Percentiles rank a stretch among this genome's conserved stretches.
These are phyloP conservation scores for Cladosporium cucumerinum DNA, from an alignment of 2,329 filamentous ascomycete genomes.

Conservation along the genomic window DNA sequence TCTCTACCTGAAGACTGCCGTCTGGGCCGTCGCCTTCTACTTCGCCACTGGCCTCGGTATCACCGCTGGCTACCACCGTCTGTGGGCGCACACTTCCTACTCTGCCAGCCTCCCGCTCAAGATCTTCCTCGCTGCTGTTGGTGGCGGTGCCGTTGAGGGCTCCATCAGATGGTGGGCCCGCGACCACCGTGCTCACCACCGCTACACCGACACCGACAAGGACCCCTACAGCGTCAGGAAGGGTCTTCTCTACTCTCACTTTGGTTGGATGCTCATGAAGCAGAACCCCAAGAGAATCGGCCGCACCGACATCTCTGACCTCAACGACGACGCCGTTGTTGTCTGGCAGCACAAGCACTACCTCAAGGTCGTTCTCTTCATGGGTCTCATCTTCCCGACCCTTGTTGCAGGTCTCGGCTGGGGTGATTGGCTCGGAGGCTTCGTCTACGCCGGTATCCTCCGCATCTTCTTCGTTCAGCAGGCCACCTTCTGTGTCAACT, in stretches of 20 bases:
- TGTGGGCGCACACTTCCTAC: slow-evolving; percentile 85
- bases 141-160: slow-evolving; percentile 78
- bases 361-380: slow-evolving; percentile 72
- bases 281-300: slow-evolving; percentile 88
- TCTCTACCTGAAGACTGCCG: slow-evolving; percentile 64
- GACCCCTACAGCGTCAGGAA: slow-evolving; percentile 90
- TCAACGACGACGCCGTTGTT: slow-evolving; percentile 82
- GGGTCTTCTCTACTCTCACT: slow-evolving; percentile 76
- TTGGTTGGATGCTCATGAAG: slow-evolving; percentile 92
- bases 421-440: slow-evolving; percentile 78
- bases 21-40: slow-evolving; percentile 76
- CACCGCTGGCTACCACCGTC: slow-evolving; percentile 66
- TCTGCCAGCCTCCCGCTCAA: slow-evolving; percentile 72
- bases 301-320: slow-evolving; percentile 81
- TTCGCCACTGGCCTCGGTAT: slow-evolving; percentile 62
- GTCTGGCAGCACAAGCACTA: slow-evolving; percentile 87
- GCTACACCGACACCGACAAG: slow-evolving; percentile 90
- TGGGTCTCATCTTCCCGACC: slow-evolving; percentile 73
- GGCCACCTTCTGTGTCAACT: slow-evolving; percentile 92
- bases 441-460: slow-evolving; percentile 80
- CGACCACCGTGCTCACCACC: slow-evolving; percentile 82
- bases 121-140: slow-evolving; percentile 77
- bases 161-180: slow-evolving; percentile 88
- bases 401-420: slow-evolving; percentile 69
- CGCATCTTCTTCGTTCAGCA: slow-evolving; percentile 89